phyloP scores from a whole-genome alignment of 2,329 filamentous ascomycete species.

The Penicillium corylophilum region DNA sequence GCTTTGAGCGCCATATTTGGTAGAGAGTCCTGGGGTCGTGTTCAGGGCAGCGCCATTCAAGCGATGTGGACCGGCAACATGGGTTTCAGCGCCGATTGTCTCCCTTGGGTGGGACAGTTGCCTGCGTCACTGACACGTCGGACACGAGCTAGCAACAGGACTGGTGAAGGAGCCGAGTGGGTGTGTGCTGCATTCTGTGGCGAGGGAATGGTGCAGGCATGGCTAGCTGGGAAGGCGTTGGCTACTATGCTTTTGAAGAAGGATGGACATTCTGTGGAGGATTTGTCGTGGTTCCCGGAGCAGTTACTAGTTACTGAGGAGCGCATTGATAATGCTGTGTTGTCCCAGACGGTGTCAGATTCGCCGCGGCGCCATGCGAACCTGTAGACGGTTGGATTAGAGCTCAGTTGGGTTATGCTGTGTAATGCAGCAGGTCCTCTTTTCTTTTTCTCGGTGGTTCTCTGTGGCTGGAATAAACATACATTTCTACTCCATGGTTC shows the following conservation, averaged over 20 bases:
- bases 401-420: neutral
- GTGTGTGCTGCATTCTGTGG: constrained; percentile 30
- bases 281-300: constrained; percentile 31
- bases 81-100: constrained; percentile 51
- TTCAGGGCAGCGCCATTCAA: constrained; percentile 21
- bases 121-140: constrained; percentile 17
- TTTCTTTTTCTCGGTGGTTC: neutral
- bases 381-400: constrained; percentile 4
- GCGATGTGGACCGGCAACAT: constrained; percentile 45
- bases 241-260: constrained; percentile 24
- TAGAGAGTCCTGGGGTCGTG: constrained; percentile 21
- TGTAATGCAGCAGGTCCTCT: neutral
- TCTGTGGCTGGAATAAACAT: neutral
- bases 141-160: neutral
- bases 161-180: constrained; percentile 23
- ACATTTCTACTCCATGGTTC: neutral
- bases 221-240: constrained; percentile 31
- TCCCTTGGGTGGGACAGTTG: constrained; percentile 53
- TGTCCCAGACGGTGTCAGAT: constrained; percentile 10
- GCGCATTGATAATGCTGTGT: constrained; percentile 16
- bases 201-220: constrained; percentile 35
- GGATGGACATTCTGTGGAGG: constrained; percentile 12
- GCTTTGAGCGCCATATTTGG: constrained; percentile 28
- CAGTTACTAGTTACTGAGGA: constrained; percentile 29
- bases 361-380: constrained; percentile 1